Evolutionary conservation across 768 basidiomycete species (phyloP), one percentile per base, ranked within the genome.

Genomic region (Myochromella boudieri): DNA sequence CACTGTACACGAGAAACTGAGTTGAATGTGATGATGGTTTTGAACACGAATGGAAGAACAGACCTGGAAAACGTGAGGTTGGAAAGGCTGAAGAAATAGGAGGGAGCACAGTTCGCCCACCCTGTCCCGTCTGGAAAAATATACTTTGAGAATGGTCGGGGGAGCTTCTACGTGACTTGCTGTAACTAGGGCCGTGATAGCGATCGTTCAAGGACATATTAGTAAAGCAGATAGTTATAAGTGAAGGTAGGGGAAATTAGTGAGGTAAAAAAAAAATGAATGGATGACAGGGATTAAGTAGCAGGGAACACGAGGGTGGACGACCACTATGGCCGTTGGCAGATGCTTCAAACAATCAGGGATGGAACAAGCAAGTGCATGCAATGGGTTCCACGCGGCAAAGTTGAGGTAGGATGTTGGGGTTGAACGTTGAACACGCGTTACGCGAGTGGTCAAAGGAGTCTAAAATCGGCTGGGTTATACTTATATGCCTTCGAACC

Each of bases 41-140:
- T 61, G 61, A 67, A 77, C 67, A 77, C 70, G 68, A 76, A 74
- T 70, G 63, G 70, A 69, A 68, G 69, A 77, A 87, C 86, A 79
- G 82, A 88, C 86, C 86, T 88, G 86, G 80, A 85, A 84, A 85
- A 82, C 77, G 85, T 85, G 82, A 87, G 83, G 81, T 82, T 85
- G 85, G 85, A 84, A 86, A 85, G 62, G 81, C 80, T 70, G 83
- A 76, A 81, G 81, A 78, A 79, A 88, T 75, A 82, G 86, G 82
- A 84, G 86, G 87, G 69, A 87, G 82, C 75, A 86, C 79, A 76
- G 84, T 81, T 82, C 86, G 84, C 86, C 85, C 85, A 88, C 87
- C 86, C 82, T 87, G 86, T 77, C 83, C 81, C 71, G 80, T 76
- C 72, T 79, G 78, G 74, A 85, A 81, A 77, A 84, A 84, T 72